Conservation (phyloP, 164 flowering plant species). For the Paratinospora sagittata region DNA sequence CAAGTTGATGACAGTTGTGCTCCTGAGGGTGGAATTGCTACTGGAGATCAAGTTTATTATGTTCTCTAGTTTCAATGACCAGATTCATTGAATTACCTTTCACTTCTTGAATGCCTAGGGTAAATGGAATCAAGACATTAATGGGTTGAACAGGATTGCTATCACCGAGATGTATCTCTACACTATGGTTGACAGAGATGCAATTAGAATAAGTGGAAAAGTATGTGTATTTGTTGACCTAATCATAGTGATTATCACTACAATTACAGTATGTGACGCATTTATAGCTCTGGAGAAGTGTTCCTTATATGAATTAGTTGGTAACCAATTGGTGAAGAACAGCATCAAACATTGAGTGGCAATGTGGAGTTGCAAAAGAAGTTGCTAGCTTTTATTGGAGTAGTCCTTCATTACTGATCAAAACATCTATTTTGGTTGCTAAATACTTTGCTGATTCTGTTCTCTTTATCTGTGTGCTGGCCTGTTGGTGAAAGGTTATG, state of each 20-base stretch:
- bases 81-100: not conserved
- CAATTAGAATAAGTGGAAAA: not conserved
- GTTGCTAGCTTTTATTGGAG: not conserved
- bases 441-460: not conserved
- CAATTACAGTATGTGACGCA: not conserved
- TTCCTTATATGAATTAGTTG: not conserved
- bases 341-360: not conserved
- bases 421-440: not conserved
- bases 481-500: not conserved
- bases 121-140: not conserved
- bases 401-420: not conserved
- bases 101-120: not conserved
- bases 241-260: not conserved
- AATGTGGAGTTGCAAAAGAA: too few relatives aligned
- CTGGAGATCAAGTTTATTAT: not conserved
- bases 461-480: not conserved
- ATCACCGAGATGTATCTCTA: not conserved
- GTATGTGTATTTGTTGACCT: not conserved
- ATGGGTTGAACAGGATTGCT: not conserved
- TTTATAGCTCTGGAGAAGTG: not conserved
- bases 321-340: not conserved
- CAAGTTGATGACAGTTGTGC: not conserved
- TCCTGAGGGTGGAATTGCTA: not conserved
- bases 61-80: not conserved
- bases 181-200: not conserved